Percentiles rank a stretch among this genome's conserved stretches.
These are phyloP conservation scores for Lenzites betulinus DNA, from an alignment of 768 basidiomycete species.

Conservation along the genomic window DNA sequence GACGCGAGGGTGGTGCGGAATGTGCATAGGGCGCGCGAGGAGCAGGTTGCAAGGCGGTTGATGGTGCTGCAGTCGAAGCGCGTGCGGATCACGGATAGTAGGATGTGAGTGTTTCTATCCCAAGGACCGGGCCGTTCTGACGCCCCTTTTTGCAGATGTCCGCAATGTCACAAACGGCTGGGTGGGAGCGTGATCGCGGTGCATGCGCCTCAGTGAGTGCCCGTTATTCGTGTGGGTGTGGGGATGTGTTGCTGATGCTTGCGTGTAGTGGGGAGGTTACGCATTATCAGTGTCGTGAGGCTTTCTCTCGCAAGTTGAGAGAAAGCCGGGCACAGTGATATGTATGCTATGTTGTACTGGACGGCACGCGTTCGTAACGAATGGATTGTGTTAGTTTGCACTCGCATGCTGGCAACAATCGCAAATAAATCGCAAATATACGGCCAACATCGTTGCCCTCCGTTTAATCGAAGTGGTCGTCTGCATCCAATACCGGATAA, in stretches of 20 bases:
- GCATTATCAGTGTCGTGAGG: conserved; percentile 93
- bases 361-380: neutral
- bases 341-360: neutral
- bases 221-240: neutral
- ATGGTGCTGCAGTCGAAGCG: conserved; percentile 77
- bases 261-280: conserved; percentile 86
- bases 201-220: conserved; percentile 79
- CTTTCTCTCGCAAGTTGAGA: conserved; percentile 61
- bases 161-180: conserved; percentile 92
- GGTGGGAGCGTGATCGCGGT: conserved; percentile 94
- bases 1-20: conserved; percentile 70
- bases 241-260: neutral
- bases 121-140: too few species aligned
- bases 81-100: conserved; percentile 88
- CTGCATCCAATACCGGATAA: too few species aligned
- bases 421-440: too few species aligned
- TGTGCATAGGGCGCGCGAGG: conserved; percentile 72
- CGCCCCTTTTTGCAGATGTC: conserved; percentile 59
- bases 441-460: too few species aligned
- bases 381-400: neutral
- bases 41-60: conserved; percentile 71
- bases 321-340: conserved; percentile 31
- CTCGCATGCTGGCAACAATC: too few species aligned
- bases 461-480: too few species aligned
- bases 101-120: conserved; percentile 64